These are phyloP conservation scores for Phytophthora fragariae DNA, from an alignment of 352 stramenopile genomes.

Conservation along the genomic window DNA sequence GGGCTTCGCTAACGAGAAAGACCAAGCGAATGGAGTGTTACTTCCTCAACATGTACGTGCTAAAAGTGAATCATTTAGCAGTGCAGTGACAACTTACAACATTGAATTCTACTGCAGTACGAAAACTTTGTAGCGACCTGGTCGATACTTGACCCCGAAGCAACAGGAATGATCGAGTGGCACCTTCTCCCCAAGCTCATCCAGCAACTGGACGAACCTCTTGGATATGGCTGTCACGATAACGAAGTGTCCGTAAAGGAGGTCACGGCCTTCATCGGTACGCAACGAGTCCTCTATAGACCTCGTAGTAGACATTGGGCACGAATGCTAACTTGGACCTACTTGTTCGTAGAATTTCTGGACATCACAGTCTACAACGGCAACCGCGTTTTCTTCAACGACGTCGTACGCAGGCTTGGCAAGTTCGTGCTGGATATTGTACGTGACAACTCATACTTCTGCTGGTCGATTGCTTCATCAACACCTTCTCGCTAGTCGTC, in stretches of 20 bases:
- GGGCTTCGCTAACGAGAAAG: conserved; percentile 79
- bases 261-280: conserved; percentile 64
- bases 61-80: background rate
- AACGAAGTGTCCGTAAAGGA: conserved; percentile 59
- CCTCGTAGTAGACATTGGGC: background rate
- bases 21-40: conserved; percentile 60
- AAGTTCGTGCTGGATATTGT: conserved; percentile 72
- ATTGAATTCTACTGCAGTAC: conserved; percentile 44
- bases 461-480: background rate
- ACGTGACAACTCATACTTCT: conserved; percentile 21
- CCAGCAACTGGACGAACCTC: conserved; percentile 64
- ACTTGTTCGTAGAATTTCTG: conserved; percentile 41
- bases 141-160: conserved; percentile 74
- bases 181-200: conserved; percentile 70
- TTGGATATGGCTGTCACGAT: conserved; percentile 59
- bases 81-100: too few relatives aligned
- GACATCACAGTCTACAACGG: conserved; percentile 58
- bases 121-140: conserved; percentile 69
- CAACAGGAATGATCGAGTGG: conserved; percentile 79
- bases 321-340: background rate
- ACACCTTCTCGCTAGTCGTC: conserved; percentile 15
- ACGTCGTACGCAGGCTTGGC: conserved; percentile 59
- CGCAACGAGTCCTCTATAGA: conserved; percentile 2
- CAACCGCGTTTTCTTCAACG: conserved; percentile 70
- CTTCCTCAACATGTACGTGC: conserved; percentile 49